Evolutionary conservation across 2,329 filamentous ascomycete genomes (phyloP).

Genomic region (Neurospora crassa): DNA sequence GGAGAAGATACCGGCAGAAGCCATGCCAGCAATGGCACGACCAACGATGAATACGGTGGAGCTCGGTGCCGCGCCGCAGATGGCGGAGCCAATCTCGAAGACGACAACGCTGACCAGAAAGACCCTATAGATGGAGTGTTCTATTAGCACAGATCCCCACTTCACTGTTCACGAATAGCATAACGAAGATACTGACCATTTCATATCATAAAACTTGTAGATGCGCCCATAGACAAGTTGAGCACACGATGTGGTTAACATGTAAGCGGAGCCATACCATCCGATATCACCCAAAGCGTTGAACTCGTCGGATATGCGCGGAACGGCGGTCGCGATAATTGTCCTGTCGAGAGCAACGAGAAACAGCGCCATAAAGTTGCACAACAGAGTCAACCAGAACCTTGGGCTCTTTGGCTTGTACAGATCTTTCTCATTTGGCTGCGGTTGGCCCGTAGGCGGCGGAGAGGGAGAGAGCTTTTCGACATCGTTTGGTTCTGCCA

Average conservation of each 20-base stretch:
- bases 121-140: constrained; percentile 19
- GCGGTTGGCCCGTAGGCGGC: constrained; percentile 14
- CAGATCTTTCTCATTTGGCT: constrained; percentile 24
- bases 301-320: constrained; percentile 47
- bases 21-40: constrained; percentile 46
- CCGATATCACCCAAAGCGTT: constrained; percentile 49
- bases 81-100: constrained; percentile 44
- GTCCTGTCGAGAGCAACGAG: constrained; percentile 48
- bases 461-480: constrained; percentile 18
- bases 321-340: constrained; percentile 46
- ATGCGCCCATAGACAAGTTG: constrained; percentile 45
- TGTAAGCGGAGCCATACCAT: constrained; percentile 54
- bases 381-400: constrained; percentile 46
- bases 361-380: constrained; percentile 45
- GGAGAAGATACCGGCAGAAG: constrained; percentile 47
- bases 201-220: constrained; percentile 44
- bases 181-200: constrained; percentile 28
- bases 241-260: constrained; percentile 48
- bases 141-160: neutral
- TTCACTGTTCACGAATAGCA: neutral
- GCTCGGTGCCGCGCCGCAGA: constrained; percentile 45
- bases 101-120: constrained; percentile 39
- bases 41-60: constrained; percentile 46
- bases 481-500: constrained; percentile 14
- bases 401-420: constrained; percentile 42